Conservation (phyloP, 106 monocot genomes). For the Phalaenopsis aphrodite region DNA sequence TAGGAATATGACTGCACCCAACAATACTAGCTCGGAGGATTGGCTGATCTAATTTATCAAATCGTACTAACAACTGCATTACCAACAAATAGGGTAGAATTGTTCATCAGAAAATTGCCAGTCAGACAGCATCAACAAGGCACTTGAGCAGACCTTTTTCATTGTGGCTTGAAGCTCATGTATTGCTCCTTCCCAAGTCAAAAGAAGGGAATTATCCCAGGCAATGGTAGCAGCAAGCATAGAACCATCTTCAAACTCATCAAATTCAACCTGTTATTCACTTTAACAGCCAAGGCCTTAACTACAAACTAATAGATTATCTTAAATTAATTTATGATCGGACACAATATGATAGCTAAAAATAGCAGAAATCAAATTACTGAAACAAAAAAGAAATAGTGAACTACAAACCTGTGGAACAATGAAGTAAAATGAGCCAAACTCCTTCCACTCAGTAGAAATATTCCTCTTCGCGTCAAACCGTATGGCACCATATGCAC, state of each 20-base stretch:
- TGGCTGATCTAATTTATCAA: conserved; percentile 24
- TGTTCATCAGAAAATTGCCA: background rate
- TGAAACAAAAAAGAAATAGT: conserved; percentile 6
- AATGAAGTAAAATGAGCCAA: conserved; percentile 83
- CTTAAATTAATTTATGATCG: background rate
- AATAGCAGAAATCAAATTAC: too few species aligned
- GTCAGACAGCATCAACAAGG: background rate
- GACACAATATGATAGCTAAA: background rate
- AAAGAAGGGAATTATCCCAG: conserved; percentile 70
- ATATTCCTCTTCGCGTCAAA: conserved; percentile 65
- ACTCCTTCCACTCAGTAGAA: conserved; percentile 77
- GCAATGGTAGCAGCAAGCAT: conserved; percentile 75
- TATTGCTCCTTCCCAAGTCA: conserved; percentile 77
- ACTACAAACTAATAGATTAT: conserved; percentile 19
- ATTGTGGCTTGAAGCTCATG: conserved; percentile 49
- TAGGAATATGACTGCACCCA: conserved; percentile 55
- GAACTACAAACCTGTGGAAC: conserved; percentile 62
- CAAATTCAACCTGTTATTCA: conserved; percentile 83
- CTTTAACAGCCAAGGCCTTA: conserved; percentile 17
- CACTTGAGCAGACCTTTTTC: conserved; percentile 33
- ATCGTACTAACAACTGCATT: conserved; percentile 43
- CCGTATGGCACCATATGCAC: conserved; percentile 88
- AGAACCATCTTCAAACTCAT: conserved; percentile 77
- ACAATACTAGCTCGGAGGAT: conserved; percentile 38
- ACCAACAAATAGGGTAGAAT: background rate